phyloP scores from a whole-genome alignment of 2,329 filamentous ascomycete species.

The Pseudogymnoascus sp. region DNA sequence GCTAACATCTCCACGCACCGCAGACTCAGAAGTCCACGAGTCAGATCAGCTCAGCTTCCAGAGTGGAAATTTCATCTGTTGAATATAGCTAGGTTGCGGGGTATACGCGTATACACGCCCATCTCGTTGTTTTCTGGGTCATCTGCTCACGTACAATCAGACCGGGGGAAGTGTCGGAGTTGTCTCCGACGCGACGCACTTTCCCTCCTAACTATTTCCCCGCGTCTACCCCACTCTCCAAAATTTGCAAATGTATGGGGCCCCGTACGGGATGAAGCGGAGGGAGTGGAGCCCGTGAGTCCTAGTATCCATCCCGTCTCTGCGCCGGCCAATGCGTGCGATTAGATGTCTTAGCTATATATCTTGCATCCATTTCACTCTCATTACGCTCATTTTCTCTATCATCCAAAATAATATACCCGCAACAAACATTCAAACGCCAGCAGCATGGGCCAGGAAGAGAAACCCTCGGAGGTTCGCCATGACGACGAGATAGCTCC shows the following conservation, averaged over 20 bases:
- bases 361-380: not conserved
- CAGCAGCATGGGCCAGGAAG: slow-evolving; percentile 1
- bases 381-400: not conserved
- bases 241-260: not conserved
- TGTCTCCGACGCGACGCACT: not conserved
- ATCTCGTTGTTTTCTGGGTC: not conserved
- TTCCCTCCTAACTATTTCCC: not conserved
- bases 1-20: not conserved
- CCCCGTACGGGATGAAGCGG: not conserved
- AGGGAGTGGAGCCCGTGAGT: not conserved
- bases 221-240: not conserved
- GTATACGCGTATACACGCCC: not conserved
- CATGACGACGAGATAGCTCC: slow-evolving; percentile 9
- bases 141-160: not conserved
- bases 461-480: not conserved
- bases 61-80: not conserved
- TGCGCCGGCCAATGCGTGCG: not conserved
- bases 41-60: not conserved
- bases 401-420: not conserved
- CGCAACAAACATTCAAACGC: not conserved
- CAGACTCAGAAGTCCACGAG: not conserved
- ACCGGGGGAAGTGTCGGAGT: not conserved
- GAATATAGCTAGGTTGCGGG: not conserved
- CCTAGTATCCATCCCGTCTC: not conserved
- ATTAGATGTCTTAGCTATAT: not conserved